A percentile compares a stretch with the other conserved stretches of the same genome.
Evolutionary conservation across 805 yeast species (phyloP).

Genomic region (Yarrowia divulgata): DNA sequence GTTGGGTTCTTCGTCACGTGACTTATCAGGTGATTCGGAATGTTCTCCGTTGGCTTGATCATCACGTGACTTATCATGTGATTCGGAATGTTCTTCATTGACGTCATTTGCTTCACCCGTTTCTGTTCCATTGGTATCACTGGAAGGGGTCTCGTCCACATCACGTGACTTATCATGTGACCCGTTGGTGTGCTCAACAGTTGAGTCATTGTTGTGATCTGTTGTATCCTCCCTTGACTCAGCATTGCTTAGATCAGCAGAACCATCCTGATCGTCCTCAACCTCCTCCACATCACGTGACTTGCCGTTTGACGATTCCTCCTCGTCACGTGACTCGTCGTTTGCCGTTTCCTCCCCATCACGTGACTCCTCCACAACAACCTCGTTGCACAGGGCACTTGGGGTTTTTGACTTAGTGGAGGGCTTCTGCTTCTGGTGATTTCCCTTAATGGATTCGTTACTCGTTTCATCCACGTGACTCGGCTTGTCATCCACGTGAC

Average conservation of each 20-base stretch:
- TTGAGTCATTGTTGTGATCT: background rate
- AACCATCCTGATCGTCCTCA: too few relatives aligned
- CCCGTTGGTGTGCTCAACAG: background rate
- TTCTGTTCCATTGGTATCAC: background rate
- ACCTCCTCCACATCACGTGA: slow-evolving; percentile 40
- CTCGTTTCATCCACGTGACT: too few relatives aligned
- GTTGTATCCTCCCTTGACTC: background rate
- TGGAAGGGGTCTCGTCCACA: background rate
- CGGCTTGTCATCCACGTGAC: background rate
- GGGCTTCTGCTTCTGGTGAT: background rate
- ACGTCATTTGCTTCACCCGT: background rate
- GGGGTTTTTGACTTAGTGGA: background rate
- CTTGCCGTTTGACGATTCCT: background rate
- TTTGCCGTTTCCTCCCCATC: background rate
- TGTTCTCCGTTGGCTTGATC: background rate
- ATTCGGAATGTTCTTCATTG: background rate
- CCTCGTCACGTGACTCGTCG: slow-evolving; percentile 40
- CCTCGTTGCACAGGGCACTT: background rate
- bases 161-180: slow-evolving; percentile 4
- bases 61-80: slow-evolving; percentile 4
- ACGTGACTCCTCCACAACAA: background rate
- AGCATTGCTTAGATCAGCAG: background rate
- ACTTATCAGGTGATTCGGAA: background rate
- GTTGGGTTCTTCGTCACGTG: background rate
- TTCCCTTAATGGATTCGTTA: too few relatives aligned